These are phyloP conservation scores for Fusarium scirpi DNA, from an alignment of 2,329 filamentous ascomycete species.

Conservation along the genomic window DNA sequence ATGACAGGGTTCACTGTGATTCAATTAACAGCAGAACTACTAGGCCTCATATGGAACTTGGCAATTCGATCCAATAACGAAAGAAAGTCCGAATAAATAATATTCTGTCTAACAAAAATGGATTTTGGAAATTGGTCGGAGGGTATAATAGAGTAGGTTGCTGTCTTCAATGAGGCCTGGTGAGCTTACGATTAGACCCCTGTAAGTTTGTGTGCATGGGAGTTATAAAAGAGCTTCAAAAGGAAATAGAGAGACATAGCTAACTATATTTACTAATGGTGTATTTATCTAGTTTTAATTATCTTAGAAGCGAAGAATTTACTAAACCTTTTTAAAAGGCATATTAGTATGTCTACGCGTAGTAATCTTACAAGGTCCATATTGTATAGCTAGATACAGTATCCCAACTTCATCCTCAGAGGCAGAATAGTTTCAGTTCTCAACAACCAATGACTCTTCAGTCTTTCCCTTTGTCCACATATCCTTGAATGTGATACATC, in stretches of 20 bases:
- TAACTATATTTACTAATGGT: too few relatives aligned
- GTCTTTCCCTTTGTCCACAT: constrained; percentile 6
- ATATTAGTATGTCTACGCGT: too few relatives aligned
- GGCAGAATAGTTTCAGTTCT: not conserved
- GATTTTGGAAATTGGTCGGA: not conserved
- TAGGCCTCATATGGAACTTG: not conserved
- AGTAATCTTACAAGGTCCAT: too few relatives aligned
- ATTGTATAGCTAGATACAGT: too few relatives aligned
- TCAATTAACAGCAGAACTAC: not conserved
- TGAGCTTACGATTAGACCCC: not conserved
- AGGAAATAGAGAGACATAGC: too few relatives aligned
- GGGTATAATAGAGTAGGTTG: not conserved
- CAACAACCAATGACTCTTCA: not conserved
- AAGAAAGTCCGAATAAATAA: not conserved
- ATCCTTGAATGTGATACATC: constrained; percentile 17
- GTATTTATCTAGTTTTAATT: too few relatives aligned
- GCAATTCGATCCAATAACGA: not conserved
- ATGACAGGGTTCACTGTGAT: not conserved
- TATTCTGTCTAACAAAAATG: not conserved
- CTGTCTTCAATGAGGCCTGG: not conserved
- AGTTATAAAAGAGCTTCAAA: too few relatives aligned
- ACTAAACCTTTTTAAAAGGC: too few relatives aligned
- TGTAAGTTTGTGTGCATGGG: not conserved
- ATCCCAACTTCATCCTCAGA: not conserved
- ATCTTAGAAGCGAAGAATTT: too few relatives aligned